phyloP scores from a whole-genome alignment of 345 rosid genomes.

The Leavenworthia alabamica region DNA sequence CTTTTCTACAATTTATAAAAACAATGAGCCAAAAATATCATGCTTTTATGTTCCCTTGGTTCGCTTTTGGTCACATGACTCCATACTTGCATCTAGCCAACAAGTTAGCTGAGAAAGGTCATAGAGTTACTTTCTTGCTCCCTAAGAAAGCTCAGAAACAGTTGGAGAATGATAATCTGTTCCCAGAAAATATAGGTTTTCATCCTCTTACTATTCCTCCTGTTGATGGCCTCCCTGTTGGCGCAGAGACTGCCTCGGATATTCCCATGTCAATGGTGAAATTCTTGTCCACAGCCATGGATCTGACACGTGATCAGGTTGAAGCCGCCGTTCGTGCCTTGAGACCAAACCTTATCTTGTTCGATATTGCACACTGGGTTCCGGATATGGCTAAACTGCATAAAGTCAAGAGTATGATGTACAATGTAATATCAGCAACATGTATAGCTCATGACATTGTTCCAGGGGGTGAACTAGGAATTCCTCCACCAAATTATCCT shows the following conservation, averaged over 20 bases:
- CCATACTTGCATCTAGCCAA: slow-evolving; percentile 38
- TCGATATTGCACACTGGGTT: slow-evolving; percentile 19
- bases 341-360: slow-evolving; percentile 20
- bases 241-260: slow-evolving; percentile 23
- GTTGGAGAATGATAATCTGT: slow-evolving; percentile 26
- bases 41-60: slow-evolving; percentile 39
- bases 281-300: background rate
- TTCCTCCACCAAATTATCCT: slow-evolving; percentile 21
- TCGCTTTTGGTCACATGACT: slow-evolving; percentile 39
- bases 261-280: background rate
- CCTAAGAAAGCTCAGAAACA: slow-evolving; percentile 31
- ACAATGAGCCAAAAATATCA: background rate
- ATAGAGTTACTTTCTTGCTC: slow-evolving; percentile 30
- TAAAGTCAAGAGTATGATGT: background rate
- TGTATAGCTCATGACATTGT: background rate
- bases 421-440: background rate
- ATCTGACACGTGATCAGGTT: slow-evolving; percentile 2
- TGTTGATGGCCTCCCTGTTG: slow-evolving; percentile 26
- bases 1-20: background rate
- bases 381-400: background rate
- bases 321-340: background rate
- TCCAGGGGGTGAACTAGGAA: background rate
- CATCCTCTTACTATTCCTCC: slow-evolving; percentile 1
- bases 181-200: slow-evolving; percentile 35
- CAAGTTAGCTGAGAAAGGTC: slow-evolving; percentile 38